Base-by-base conservation (phyloP, 192 early-diverging fungal genomes). In the Coemansia sp. region DNA sequence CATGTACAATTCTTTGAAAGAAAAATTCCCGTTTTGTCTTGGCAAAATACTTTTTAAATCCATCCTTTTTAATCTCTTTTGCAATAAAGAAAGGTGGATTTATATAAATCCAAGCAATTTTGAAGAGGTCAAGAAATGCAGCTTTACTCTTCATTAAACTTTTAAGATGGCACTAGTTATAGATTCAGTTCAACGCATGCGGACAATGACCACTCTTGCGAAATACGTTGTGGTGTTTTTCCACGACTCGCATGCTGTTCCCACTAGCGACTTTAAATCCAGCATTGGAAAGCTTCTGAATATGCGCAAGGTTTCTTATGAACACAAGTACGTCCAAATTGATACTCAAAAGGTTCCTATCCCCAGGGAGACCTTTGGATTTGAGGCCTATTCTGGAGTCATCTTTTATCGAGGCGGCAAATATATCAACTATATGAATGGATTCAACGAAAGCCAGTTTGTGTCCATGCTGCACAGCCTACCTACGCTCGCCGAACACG, bases 141-240 rank as follows among this genome's bases (percentile, higher is more conserved):
- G 30, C 30, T 31, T 31, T 31, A n/a, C n/a, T n/a, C n/a, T n/a
- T n/a, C n/a, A n/a, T n/a, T n/a, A n/a, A n/a, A n/a, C n/a, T n/a
- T n/a, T n/a, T n/a, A n/a, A 13, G 6, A 54, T 54, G 52, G 52
- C 52, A 40, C 19, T 41, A 0, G 5, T 54, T 26, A 40, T 54
- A 10, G 28, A 41, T 12, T 21, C 38, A 2, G 33, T 40, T 12
- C 37, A 40, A 33, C 23, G 23, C 12, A 33, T 36, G 37, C 38
- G 41, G 38, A 3, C 23, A 0, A 37, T 54, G 6, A 42, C 11
- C 3, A 9, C 1, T 0, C 39, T 54, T 13, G 23, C 38, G 13
- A 42, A 54, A 35, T 54, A 54, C 12, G 38, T 26, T 4, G 53
- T 54, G 13, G 38, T 54, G 3, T 54, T 54, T 40, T 54, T 42